Base-by-base conservation (phyloP, 1,139 yeast species). In the Geotrichum siamense region DNA sequence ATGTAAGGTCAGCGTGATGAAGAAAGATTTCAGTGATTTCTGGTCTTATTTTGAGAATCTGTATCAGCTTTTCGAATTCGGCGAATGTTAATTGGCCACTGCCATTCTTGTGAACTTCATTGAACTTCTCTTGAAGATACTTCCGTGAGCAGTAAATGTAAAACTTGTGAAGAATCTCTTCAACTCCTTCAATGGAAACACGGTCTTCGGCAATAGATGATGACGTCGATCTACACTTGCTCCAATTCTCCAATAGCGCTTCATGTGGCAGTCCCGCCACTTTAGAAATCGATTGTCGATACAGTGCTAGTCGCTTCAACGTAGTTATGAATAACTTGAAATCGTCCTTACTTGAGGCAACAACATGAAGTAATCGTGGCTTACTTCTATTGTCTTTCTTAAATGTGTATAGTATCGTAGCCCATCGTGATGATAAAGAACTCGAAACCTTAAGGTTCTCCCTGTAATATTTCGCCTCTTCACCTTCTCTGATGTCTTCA, bases 391-490 rank as follows among this genome's bases (percentile, higher is more conserved):
- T 35, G 25, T 43, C 42, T 23, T 68, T 73, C 8, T 64, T 57
- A 5, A 68, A 64, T 20, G 61, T 66, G 57, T 85, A 89, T 12
- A 85, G 76, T 26, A 91, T 74, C 0, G 95, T 80, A 1, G 85
- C 72, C 98, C 98, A 91, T 16, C 76, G 67, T 12, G 70, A 67
- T 39, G 78, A 78, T 43, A 73, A 74, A 40, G 82, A 87, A 38
- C 76, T 68, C 1, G 89, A 75, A 1, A 87, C 74, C 38, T 81
- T 80, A 51, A 84, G 74, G 60, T 85, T 94, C 56, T 89, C 96
- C 48, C 95, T 68, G 57, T 86, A 89, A 51, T 83, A 82, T 22
- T 75, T 71, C 1, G 96, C 96, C 53, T 82, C 82, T 12, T 70
- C 72, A 9, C 80, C 86, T 9, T 73, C 68, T 44, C 87, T 66